Conservation (phyloP, 495 filamentous ascomycete genomes). For the Elaphomyces granulatus region DNA sequence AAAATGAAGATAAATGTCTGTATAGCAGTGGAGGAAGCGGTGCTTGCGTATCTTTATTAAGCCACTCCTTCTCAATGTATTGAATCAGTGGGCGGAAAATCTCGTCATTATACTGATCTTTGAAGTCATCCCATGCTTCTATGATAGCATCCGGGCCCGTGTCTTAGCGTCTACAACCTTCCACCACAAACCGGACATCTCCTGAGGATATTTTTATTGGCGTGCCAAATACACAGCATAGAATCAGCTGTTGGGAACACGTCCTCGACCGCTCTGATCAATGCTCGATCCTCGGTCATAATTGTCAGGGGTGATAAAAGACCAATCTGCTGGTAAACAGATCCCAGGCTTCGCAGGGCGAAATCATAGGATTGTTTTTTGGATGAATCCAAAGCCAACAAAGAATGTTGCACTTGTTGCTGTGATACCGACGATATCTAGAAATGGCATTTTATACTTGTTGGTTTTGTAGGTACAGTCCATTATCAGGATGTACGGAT, state of each 20-base stretch:
- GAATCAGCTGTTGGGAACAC: neutral
- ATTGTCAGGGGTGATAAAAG: constrained; percentile 3
- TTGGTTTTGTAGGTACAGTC: constrained; percentile 12
- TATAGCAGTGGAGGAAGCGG: too few species aligned
- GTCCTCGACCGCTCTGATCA: neutral
- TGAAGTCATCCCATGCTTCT: too few species aligned
- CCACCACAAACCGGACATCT: too few species aligned
- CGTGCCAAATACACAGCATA: neutral
- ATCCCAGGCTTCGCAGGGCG: neutral
- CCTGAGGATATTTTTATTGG: too few species aligned
- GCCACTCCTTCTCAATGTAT: too few species aligned
- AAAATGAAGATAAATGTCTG: too few species aligned
- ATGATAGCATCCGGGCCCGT: too few species aligned
- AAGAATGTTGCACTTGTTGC: constrained; percentile 4
- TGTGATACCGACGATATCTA: constrained; percentile 9
- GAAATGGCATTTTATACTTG: constrained; percentile 8
- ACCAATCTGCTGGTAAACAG: neutral
- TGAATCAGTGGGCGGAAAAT: too few species aligned
- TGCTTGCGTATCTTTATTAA: too few species aligned
- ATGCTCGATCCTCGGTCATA: too few species aligned
- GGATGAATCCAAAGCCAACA: constrained; percentile 7
- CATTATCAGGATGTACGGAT: constrained; percentile 4
- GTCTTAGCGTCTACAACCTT: too few species aligned
- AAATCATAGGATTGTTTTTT: constrained; percentile 1
- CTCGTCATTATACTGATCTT: too few species aligned